Evolutionary conservation across 2,329 filamentous ascomycete species (phyloP), one percentile per base, ranked within the genome.

Genomic region (Colletotrichum musae): DNA sequence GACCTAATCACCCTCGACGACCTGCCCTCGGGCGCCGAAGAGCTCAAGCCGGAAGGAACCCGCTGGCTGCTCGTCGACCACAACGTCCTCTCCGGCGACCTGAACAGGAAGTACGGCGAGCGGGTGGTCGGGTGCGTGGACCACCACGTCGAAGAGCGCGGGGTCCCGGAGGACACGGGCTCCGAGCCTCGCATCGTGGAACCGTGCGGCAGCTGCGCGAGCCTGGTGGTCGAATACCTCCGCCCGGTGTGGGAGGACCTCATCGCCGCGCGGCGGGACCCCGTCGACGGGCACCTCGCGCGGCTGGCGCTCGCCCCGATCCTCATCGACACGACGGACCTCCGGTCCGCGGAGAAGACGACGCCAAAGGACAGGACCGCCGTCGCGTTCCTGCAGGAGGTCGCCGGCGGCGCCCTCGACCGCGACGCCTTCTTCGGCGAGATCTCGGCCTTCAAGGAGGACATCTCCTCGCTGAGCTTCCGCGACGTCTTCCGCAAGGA

Each of bases 41-140:
- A 76, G 48, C 76, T 92, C 12, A 74, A 78, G 0, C 83, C 88
- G 0, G 83, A 86, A 28, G 86, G 89, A 54, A 91, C 92, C 1
- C 83, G 82, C 58, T 94, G 92, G 92, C 80, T 94, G 18, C 83
- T 96, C 1, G 92, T 96, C 4, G 93, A 96, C 80, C 94, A 96
- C 83, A 96, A 96, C 76, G 86, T 84, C 1, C 82, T 94, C 56
- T 91, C 91, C 6, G 92, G 92, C 0, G 74, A 80, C 15, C 81
- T 95, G 16, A 87, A 84, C 16, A 79, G 77, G 45, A 78, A 83
- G 16, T 93, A 89, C 75, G 80, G 81, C 0, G 70, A 76, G 4
- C 81, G 83, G 9, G 86, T 95, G 0, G 80, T 85, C 5, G 92
- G 91, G 4, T 91, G 91, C 72, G 87, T 96, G 62, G 93, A 96